Conservation (phyloP, 208 protist species). For the Spongospora subterranea region DNA sequence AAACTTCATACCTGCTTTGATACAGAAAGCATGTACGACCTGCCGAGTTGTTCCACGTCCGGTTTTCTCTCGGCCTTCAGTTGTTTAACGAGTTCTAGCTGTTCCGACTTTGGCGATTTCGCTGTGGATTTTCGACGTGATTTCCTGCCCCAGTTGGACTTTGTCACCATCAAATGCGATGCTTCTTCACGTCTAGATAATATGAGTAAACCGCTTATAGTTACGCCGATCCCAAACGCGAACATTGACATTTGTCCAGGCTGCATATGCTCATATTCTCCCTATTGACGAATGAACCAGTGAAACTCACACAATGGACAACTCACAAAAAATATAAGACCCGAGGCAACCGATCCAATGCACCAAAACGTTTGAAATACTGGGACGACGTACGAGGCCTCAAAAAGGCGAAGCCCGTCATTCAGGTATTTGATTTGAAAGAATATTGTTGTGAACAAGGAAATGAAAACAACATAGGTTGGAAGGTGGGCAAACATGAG, state of each 20-base stretch:
- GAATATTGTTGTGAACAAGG: background rate
- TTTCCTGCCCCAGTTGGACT: no score
- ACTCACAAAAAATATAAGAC: slow-evolving; percentile 16
- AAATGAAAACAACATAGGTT: background rate
- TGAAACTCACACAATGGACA: background rate
- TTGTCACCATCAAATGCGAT: no score
- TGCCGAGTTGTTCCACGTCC: no score
- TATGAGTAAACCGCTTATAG: background rate
- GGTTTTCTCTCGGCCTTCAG: no score
- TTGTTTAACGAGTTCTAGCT: no score
- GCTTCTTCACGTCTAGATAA: slow-evolving; percentile 9
- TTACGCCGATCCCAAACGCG: background rate
- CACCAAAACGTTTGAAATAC: slow-evolving; percentile 54
- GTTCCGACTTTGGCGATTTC: no score
- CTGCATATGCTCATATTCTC: slow-evolving; percentile 16
- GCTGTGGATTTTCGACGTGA: no score
- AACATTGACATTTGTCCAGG: background rate
- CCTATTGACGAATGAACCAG: background rate
- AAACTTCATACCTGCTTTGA: no score
- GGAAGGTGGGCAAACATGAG: background rate
- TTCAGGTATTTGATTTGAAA: slow-evolving; percentile 56
- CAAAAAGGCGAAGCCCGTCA: slow-evolving; percentile 10
- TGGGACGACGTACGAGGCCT: slow-evolving; percentile 50
- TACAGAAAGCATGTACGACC: no score
- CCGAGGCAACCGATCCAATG: slow-evolving; percentile 9